Evolutionary conservation across 495 filamentous ascomycete species (phyloP).

Genomic region (Beverwykella pulmonaria): DNA sequence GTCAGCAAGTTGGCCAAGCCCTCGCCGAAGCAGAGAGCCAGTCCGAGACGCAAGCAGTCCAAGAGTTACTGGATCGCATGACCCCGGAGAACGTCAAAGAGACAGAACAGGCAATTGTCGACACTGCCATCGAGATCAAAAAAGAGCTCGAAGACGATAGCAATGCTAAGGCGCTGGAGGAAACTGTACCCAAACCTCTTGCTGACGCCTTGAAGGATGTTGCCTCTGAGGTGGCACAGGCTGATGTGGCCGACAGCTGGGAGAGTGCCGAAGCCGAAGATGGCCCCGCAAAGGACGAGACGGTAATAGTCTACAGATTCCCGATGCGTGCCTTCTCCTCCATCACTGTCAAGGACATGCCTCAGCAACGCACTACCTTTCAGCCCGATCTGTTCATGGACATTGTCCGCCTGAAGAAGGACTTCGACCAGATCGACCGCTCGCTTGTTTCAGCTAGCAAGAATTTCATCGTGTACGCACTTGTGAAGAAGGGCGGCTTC

Average conservation of each 20-base stretch:
- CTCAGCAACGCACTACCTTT: conserved; percentile 49
- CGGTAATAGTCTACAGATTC: conserved; percentile 86
- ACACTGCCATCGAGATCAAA: conserved; percentile 56
- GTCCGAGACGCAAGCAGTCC: conserved; percentile 33
- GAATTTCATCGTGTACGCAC: conserved; percentile 88
- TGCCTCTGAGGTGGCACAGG: conserved; percentile 60
- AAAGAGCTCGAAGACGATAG: conserved; percentile 61
- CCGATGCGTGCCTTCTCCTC: conserved; percentile 93
- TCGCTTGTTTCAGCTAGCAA: conserved; percentile 88
- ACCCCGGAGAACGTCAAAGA: conserved; percentile 45
- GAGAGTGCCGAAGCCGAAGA: conserved; percentile 76
- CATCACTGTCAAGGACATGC: conserved; percentile 57
- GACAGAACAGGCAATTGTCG: conserved; percentile 46
- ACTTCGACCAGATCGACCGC: conserved; percentile 95
- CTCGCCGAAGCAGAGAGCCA: conserved; percentile 56
- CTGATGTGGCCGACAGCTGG: conserved; percentile 65
- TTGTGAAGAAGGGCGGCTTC: conserved; percentile 87
- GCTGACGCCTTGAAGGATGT: conserved; percentile 61
- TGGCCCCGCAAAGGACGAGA: conserved; percentile 66
- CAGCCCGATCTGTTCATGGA: conserved; percentile 76
- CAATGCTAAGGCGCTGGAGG: conserved; percentile 55
- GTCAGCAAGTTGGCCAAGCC: conserved; percentile 69
- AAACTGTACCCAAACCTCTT: conserved; percentile 53
- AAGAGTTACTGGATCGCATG: conserved; percentile 26
- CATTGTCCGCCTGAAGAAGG: conserved; percentile 91